Evolutionary conservation across 345 rosid species (phyloP), one percentile per base, ranked within the genome.

Genomic region (Camelina laxa): DNA sequence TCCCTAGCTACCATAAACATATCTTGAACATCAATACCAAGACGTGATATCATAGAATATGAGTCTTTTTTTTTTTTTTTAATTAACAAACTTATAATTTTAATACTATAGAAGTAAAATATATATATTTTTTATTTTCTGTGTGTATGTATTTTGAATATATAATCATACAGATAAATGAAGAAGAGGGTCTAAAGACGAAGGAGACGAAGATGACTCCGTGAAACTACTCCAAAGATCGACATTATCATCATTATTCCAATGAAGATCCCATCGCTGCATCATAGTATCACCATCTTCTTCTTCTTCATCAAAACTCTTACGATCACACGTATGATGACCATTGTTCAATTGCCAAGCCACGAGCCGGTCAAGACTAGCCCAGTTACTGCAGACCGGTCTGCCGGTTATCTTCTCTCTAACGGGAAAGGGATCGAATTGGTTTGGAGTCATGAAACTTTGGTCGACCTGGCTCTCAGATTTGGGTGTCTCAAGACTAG

Each of bases 281-380:
- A 87, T 81, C 69, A 83, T 71, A 15, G 76, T 77, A 65, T 73
- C 55, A 47, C 80, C 82, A 56, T 82, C 80, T 31, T 80, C 85
- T 27, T 79, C 79, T 45, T 71, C 83, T 30, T 78, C 81, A 42
- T 60, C 81, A 65, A 83, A 83, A 63, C 77, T 79, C 14, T 67
- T 70, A 80, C 80, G 77, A 79, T 83, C 84, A 38, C 70, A 75
- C 45, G 83, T 82, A 57, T 92, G 97, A 57, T 65, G 80, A 65
- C 76, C 72, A 27, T 77, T 77, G 71, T 95, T 91, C n/a, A 95
- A 89, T 65, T 92, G 99, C 17, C 94, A 92, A 10, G 99, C 99
- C 56, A 92, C 97, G 0, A 95, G 85, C 60, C 91, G 87, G 69
- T 95, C 99, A 10, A 92, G 80, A 7, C 90, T 76, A 27, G 85